Evolutionary conservation across 2,329 filamentous ascomycete genomes (phyloP).

Genomic region (Scedosporium apiospermum): DNA sequence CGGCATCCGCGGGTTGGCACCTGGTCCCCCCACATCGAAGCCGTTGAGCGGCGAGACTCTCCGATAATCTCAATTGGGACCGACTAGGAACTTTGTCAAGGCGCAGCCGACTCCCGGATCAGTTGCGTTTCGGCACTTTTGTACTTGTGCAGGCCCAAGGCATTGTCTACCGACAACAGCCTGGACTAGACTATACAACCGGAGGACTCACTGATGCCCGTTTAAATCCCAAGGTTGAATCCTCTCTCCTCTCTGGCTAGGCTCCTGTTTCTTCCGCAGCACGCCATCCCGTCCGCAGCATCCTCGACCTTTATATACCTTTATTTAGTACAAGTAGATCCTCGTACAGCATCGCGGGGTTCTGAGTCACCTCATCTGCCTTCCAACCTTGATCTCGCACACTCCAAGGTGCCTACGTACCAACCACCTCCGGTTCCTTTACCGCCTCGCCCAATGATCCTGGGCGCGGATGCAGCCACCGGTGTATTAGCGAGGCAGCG

Average conservation of each 20-base stretch:
- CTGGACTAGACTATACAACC: too few species aligned
- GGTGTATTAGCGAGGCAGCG: background rate
- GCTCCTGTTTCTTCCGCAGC: background rate
- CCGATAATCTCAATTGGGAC: background rate
- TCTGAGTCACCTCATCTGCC: background rate
- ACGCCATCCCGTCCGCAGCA: background rate
- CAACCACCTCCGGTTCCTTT: background rate
- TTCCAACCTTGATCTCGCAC: background rate
- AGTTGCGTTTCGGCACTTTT: background rate
- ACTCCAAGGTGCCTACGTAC: background rate
- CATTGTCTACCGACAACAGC: background rate
- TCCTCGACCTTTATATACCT: too few species aligned
- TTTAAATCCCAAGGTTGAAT: background rate
- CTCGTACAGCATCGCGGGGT: too few species aligned
- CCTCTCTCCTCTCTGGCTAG: background rate
- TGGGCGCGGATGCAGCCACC: background rate
- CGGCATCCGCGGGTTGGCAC: background rate
- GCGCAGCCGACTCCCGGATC: background rate
- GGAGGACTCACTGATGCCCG: too few species aligned
- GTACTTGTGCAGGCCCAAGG: background rate
- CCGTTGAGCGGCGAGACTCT: background rate
- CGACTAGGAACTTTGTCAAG: background rate
- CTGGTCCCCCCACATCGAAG: background rate
- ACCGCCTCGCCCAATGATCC: background rate
- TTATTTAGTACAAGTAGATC: too few species aligned